phyloP scores from a whole-genome alignment of 2,329 filamentous ascomycete species.

The Colletotrichum sp. region DNA sequence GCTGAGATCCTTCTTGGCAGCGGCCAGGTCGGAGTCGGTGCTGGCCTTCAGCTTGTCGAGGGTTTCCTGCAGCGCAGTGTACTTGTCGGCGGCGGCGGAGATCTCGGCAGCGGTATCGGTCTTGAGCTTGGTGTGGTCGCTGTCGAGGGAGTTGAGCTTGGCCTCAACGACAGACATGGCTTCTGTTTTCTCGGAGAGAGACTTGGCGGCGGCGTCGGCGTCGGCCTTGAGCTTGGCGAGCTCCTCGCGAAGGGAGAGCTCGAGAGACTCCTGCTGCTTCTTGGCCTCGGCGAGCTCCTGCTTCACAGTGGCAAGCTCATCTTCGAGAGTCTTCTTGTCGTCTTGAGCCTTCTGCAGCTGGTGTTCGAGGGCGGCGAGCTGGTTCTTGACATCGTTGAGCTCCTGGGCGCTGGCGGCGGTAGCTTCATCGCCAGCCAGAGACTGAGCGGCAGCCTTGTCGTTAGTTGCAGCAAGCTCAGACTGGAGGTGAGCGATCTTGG shows the following conservation, averaged over 20 bases:
- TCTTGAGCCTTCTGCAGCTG: constrained; percentile 25
- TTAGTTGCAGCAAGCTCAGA: constrained; percentile 35
- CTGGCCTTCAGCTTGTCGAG: constrained; percentile 28
- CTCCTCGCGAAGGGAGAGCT: constrained; percentile 34
- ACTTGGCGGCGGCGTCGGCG: constrained; percentile 31
- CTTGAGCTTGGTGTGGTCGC: constrained; percentile 30
- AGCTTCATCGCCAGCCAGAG: constrained; percentile 30
- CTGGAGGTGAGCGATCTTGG: constrained; percentile 38
- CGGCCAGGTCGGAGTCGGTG: constrained; percentile 31
- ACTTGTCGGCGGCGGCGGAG: constrained; percentile 22
- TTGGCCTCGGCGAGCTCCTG: constrained; percentile 36
- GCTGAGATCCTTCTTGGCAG: constrained; percentile 35
- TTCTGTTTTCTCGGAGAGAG: constrained; percentile 31
- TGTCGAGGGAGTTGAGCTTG: constrained; percentile 29
- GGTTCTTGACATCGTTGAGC: constrained; percentile 24
- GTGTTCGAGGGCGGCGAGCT: constrained; percentile 36
- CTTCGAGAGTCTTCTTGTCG: constrained; percentile 32
- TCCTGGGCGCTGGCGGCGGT: constrained; percentile 24
- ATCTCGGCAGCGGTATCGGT: constrained; percentile 30
- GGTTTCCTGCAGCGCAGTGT: constrained; percentile 21
- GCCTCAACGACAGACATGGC: constrained; percentile 31
- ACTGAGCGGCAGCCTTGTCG: constrained; percentile 25
- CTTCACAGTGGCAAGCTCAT: constrained; percentile 38
- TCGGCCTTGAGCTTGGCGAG: constrained; percentile 35
- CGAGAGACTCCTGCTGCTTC: constrained; percentile 38